These are phyloP conservation scores for Penicillium polonicum DNA, from an alignment of 2,329 filamentous ascomycete genomes.

Conservation along the genomic window DNA sequence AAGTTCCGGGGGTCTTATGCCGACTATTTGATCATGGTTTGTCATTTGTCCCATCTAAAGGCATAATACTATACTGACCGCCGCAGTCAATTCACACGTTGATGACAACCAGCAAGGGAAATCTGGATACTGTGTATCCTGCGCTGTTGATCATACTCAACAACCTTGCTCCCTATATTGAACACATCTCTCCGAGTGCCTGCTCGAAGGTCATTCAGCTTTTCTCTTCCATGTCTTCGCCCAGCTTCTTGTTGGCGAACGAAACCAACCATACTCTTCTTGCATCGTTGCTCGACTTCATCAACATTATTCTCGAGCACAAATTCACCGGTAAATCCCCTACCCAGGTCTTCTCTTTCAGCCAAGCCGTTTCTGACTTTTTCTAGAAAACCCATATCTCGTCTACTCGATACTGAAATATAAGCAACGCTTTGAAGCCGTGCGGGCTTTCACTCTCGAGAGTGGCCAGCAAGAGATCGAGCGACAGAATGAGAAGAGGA, in stretches of 20 bases:
- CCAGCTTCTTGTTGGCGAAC: constrained; percentile 86
- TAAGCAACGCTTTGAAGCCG: constrained; percentile 76
- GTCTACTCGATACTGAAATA: constrained; percentile 77
- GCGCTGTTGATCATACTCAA: constrained; percentile 89
- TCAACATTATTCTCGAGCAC: constrained; percentile 88
- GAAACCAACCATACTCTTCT: constrained; percentile 85
- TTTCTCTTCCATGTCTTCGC: constrained; percentile 88
- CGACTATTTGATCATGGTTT: constrained; percentile 84
- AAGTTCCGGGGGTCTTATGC: constrained; percentile 88
- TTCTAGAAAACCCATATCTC: constrained; percentile 73
- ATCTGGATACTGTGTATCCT: constrained; percentile 86
- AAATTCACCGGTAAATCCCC: constrained; percentile 67
- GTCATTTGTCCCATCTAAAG: constrained; percentile 1
- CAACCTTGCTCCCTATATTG: constrained; percentile 83
- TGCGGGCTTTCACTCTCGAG: constrained; percentile 86
- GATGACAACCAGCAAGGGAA: constrained; percentile 87
- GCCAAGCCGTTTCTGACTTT: constrained; percentile 20
- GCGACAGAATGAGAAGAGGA: constrained; percentile 67
- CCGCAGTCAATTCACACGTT: constrained; percentile 80
- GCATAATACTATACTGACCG: constrained; percentile 25
- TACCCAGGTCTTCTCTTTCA: not conserved
- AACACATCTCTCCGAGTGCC: constrained; percentile 70
- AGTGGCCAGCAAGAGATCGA: constrained; percentile 91
- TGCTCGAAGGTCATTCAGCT: constrained; percentile 83
- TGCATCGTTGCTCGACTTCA: constrained; percentile 77